These are phyloP conservation scores for Agaricus sinodeliciosus DNA, from an alignment of 768 basidiomycete genomes.

Conservation along the genomic window DNA sequence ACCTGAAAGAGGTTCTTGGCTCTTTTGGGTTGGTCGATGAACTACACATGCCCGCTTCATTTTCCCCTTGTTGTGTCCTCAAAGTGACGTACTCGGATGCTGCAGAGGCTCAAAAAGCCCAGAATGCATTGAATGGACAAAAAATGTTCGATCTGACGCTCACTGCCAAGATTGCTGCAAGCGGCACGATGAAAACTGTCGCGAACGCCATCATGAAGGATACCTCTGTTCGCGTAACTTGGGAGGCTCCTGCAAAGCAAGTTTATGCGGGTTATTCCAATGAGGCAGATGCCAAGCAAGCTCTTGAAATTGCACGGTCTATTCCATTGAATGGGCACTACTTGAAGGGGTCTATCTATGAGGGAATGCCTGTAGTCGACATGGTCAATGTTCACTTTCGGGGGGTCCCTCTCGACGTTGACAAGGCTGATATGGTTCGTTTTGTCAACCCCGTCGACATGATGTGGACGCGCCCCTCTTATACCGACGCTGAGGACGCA, in stretches of 20 bases:
- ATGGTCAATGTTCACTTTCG: constrained; percentile 54
- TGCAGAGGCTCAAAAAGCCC: constrained; percentile 47
- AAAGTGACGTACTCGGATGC: constrained; percentile 43
- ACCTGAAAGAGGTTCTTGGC: constrained; percentile 31
- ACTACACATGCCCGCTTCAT: constrained; percentile 22
- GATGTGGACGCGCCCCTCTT: constrained; percentile 45
- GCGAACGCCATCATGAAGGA: constrained; percentile 40
- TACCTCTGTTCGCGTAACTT: constrained; percentile 48
- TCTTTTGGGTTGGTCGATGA: constrained; percentile 42
- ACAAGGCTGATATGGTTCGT: constrained; percentile 32
- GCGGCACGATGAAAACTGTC: constrained; percentile 21
- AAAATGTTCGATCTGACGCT: constrained; percentile 32
- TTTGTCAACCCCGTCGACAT: constrained; percentile 43
- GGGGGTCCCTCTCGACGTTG: constrained; percentile 41
- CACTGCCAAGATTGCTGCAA: constrained; percentile 38
- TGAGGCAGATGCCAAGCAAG: constrained; percentile 40
- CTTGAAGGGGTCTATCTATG: constrained; percentile 44
- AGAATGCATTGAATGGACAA: constrained; percentile 40
- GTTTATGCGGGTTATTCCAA: constrained; percentile 62
- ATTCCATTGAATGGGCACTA: constrained; percentile 30
- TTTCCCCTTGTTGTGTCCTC: constrained; percentile 20
- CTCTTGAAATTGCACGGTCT: constrained; percentile 36
- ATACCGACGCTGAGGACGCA: constrained; percentile 28
- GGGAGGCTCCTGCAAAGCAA: constrained; percentile 48
- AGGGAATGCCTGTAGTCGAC: constrained; percentile 53